Base-by-base conservation (phyloP, 306 rosid genomes). In the Datisca glomerata region DNA sequence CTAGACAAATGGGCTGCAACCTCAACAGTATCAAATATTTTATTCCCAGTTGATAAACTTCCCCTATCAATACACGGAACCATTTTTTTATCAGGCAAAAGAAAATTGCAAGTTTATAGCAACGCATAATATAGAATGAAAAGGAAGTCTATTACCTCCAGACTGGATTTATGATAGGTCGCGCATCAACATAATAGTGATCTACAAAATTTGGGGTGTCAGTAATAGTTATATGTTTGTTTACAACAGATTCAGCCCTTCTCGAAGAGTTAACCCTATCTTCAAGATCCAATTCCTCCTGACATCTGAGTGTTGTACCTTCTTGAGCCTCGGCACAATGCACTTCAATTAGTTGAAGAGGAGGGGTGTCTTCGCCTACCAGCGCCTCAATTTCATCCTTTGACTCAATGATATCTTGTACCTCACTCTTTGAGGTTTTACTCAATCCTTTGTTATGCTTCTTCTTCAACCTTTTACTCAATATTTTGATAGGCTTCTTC, bases 1-100 rank as follows among this genome's bases (percentile, higher is more conserved):
- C 47, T 45, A 52, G 94, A 83, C 54, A 70, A 21, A 74, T 87
- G 89, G 28, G 76, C 94, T 41, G 51, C 61, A 41, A 82, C 56
- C 38, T 32, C 41, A 15, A 56, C 46, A 45, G 22, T 32, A 36
- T 48, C 46, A 40, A 44, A 52, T 46, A 24, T 55, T 47, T 33
- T 34, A 56, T 60, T 34, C 66, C 50, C 18, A 51, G 76, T 42
- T 32, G 39, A 18, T 17, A 87, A 51, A 40, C 59, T 67, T 57
- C 97, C 94, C 64, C 97, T 83, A 73, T 51, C 39, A 36, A 31
- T 53, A 57, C 43, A 24, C 25, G 49, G 58, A 67, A 21, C 18
- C 7, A 25, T 25, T 12, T 64, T 8, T n/a, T n/a, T n/a, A n/a
- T n/a, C n/a, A n/a, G n/a, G n/a, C n/a, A n/a, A n/a, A n/a, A n/a